Conservation (phyloP, 345 rosid genomes). For the Melaleuca alternifolia region DNA sequence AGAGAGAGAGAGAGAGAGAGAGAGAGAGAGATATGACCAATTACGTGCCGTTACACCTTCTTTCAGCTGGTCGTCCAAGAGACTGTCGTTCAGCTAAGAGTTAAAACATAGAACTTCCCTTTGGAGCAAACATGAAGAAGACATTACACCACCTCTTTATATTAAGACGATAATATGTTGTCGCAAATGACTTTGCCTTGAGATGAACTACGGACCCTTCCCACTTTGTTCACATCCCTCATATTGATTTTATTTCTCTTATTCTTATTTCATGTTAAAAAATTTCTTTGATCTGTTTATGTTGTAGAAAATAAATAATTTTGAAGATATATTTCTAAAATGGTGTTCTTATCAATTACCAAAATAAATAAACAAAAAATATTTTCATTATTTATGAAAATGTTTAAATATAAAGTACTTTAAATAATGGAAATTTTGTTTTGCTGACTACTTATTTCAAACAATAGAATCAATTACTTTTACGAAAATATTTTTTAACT, state of each 20-base stretch:
- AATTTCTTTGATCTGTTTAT: not conserved
- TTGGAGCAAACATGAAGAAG: no score
- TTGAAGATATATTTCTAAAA: not conserved
- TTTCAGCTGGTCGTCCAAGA: not conserved
- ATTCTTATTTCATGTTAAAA: not conserved
- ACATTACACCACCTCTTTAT: not conserved
- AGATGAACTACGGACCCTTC: not conserved
- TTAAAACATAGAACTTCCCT: no score
- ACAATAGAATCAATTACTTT: no score
- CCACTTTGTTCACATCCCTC: not conserved
- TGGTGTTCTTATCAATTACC: not conserved
- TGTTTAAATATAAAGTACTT: not conserved
- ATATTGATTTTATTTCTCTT: not conserved
- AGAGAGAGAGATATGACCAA: not conserved
- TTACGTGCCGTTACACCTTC: not conserved
- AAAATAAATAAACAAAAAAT: no score
- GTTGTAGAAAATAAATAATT: not conserved
- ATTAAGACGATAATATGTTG: no score
- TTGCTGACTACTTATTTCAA: no score
- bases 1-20: no score
- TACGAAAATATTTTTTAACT: no score
- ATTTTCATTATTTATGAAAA: not conserved
- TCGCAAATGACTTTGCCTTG: not conserved
- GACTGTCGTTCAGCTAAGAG: not conserved
- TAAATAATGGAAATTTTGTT: no score